Evolutionary conservation across 2,329 filamentous ascomycete species (phyloP).

Genomic region (Hawksworthiomyces lignivorus): DNA sequence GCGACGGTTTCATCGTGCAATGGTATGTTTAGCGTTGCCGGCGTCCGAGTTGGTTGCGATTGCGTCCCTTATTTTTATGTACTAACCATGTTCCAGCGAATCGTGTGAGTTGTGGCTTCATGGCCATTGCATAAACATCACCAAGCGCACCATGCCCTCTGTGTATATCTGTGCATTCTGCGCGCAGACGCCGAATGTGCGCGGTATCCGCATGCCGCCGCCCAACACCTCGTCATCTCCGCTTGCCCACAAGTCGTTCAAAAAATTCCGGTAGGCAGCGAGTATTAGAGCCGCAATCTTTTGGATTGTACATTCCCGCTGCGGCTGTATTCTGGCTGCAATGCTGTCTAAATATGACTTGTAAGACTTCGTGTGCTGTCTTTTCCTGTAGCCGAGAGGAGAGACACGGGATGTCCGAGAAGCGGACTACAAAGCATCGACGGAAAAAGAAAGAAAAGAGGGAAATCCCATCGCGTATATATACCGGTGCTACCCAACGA

Average conservation of each 20-base stretch:
- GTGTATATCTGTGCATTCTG: slow-evolving; percentile 60
- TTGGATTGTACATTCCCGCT: no score
- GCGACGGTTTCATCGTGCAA: slow-evolving; percentile 52
- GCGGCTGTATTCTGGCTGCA: no score
- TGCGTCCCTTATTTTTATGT: not conserved
- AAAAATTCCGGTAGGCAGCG: slow-evolving; percentile 38
- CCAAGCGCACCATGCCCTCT: slow-evolving; percentile 45
- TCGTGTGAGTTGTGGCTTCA: slow-evolving; percentile 60
- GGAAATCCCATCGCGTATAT: no score
- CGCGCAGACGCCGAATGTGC: slow-evolving; percentile 49
- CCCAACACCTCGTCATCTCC: slow-evolving; percentile 28
- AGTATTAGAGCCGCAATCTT: no score
- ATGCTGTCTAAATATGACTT: no score
- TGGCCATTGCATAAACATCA: slow-evolving; percentile 54
- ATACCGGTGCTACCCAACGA: no score
- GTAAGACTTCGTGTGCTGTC: no score
- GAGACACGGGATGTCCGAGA: no score
- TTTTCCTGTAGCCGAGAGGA: no score
- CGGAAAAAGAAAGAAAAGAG: no score
- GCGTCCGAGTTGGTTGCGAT: no score
- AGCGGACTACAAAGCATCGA: no score
- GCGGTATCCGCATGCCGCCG: slow-evolving; percentile 36
- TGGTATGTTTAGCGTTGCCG: slow-evolving; percentile 54
- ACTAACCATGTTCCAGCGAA: slow-evolving; percentile 34
- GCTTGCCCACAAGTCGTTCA: slow-evolving; percentile 37